phyloP scores from a whole-genome alignment of 805 yeast species.

The Komagataella mondaviorum region DNA sequence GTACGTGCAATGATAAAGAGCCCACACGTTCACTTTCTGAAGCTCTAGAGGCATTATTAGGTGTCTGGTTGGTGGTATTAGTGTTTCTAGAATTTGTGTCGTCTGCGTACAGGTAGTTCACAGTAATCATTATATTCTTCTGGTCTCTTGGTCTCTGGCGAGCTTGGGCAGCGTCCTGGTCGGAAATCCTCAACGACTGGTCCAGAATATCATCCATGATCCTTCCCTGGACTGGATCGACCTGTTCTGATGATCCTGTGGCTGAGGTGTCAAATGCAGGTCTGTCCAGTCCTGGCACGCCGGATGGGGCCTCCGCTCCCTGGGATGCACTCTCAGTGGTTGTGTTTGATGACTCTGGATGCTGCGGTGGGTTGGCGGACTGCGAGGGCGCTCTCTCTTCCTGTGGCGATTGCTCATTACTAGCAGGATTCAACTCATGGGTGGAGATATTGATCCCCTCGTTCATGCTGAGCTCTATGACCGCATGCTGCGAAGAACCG shows the following conservation, averaged over 20 bases:
- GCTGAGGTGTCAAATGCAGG: slow-evolving; percentile 23
- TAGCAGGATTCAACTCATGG: not conserved
- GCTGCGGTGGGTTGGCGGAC: not conserved
- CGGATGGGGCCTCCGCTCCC: slow-evolving; percentile 1
- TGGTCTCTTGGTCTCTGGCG: slow-evolving; percentile 6
- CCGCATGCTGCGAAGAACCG: not conserved
- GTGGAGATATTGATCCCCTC: not conserved
- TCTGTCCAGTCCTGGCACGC: slow-evolving; percentile 19
- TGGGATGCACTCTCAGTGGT: not conserved
- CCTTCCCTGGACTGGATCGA: slow-evolving; percentile 3
- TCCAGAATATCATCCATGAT: not conserved
- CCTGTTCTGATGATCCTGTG: slow-evolving; percentile 15
- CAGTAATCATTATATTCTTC: slow-evolving; percentile 25
- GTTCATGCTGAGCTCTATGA: not conserved
- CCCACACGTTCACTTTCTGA: slow-evolving; percentile 31
- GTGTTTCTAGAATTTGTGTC: slow-evolving; percentile 3
- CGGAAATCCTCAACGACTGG: not conserved
- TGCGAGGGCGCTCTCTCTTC: not conserved
- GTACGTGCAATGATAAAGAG: slow-evolving; percentile 47
- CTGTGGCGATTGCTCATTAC: not conserved
- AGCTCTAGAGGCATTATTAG: slow-evolving; percentile 5
- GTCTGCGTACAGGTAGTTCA: slow-evolving; percentile 20
- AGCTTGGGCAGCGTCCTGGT: not conserved
- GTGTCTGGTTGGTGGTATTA: slow-evolving; percentile 10
- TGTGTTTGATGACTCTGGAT: not conserved